Conservation (phyloP, 495 filamentous ascomycete species). For the Acidomyces sp. region DNA sequence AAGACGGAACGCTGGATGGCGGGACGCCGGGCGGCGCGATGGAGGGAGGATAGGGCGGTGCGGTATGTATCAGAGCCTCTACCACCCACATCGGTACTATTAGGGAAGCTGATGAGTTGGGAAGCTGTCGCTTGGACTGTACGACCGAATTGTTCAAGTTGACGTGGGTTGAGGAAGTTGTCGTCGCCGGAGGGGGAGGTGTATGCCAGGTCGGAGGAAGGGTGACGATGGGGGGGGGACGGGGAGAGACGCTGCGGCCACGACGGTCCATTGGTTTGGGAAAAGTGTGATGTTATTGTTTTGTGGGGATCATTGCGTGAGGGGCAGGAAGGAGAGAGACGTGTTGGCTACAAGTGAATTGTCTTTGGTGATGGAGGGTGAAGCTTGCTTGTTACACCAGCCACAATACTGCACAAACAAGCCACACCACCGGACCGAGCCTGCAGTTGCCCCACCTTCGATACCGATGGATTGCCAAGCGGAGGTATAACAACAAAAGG, state of each 20-base stretch:
- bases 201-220: background rate
- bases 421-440: too few relatives aligned
- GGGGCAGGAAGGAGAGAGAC: too few relatives aligned
- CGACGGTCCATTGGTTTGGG: too few relatives aligned
- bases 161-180: constrained; percentile 39
- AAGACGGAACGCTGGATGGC: constrained; percentile 78
- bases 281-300: too few relatives aligned
- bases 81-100: background rate
- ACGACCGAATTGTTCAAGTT: constrained; percentile 81
- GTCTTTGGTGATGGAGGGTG: too few relatives aligned
- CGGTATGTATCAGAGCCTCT: constrained; percentile 41
- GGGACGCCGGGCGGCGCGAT: constrained; percentile 73
- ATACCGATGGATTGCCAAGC: too few relatives aligned
- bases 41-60: constrained; percentile 75
- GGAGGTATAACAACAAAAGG: too few relatives aligned
- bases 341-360: too few relatives aligned
- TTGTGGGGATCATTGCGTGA: too few relatives aligned
- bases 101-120: constrained; percentile 49
- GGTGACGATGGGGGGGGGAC: constrained; percentile 2
- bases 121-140: constrained; percentile 91
- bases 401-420: too few relatives aligned
- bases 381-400: too few relatives aligned
- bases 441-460: too few relatives aligned
- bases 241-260: constrained; percentile 19
- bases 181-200: constrained; percentile 11